Conservation (phyloP, 2,329 filamentous ascomycete genomes). For the Chalaropsis thielavioides region DNA sequence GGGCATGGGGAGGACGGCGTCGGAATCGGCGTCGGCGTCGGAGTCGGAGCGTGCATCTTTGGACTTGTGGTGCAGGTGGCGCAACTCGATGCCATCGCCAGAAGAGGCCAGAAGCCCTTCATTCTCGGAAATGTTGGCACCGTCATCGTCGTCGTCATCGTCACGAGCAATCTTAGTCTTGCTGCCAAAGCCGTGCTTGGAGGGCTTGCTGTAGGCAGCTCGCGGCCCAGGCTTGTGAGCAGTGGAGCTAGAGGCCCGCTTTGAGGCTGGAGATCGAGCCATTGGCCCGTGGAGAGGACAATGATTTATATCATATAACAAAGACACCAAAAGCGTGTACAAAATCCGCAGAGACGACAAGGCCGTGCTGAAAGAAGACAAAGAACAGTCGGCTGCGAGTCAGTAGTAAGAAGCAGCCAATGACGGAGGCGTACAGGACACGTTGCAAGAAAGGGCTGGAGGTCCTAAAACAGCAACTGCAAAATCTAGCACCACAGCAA, state of each 20-base stretch:
- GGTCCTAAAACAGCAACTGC: neutral
- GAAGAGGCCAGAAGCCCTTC: constrained; percentile 41
- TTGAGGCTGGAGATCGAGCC: constrained; percentile 10
- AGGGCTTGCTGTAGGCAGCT: neutral
- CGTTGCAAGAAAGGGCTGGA: neutral
- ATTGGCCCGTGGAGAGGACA: neutral
- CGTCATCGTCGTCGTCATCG: neutral
- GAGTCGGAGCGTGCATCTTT: constrained; percentile 20
- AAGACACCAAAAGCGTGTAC: neutral
- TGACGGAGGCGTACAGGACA: neutral
- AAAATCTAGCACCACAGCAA: neutral
- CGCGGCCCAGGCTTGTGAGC: neutral
- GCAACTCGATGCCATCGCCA: constrained; percentile 22
- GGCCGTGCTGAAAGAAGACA: neutral
- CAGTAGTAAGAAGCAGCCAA: neutral
- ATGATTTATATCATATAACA: neutral
- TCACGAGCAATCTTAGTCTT: neutral
- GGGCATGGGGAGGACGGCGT: constrained; percentile 11
- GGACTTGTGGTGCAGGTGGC: constrained; percentile 15
- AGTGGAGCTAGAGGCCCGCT: neutral
- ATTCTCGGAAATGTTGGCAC: constrained; percentile 33
- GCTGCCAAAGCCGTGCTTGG: neutral
- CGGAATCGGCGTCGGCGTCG: constrained; percentile 20
- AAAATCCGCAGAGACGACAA: neutral
- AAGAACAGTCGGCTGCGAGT: neutral